Evolutionary conservation across 1,284 basidiomycete species (phyloP), one percentile per base, ranked within the genome.

Genomic region (Phellinidium pouzarii): DNA sequence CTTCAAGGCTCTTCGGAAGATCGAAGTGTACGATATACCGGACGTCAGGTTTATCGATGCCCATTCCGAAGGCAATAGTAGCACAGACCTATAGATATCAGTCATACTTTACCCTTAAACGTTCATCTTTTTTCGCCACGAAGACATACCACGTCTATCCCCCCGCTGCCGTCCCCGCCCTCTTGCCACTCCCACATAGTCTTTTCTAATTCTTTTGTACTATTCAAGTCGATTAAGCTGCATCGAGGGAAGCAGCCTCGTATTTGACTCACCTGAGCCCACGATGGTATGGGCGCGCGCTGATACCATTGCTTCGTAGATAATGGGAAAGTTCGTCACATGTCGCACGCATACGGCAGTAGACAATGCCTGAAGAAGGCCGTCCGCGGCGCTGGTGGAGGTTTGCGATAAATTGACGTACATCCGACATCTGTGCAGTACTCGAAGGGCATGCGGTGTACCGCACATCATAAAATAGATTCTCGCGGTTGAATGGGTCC

Each of bases 11-110:
- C 64, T 86, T 89, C 0, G 88, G 87, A 42, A 91, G 66, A 65
- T 94, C 89, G 59, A 78, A 88, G 60, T 90, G 82, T 37, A 91
- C 80, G 45, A 87, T 76, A 60, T 86, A 87, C 74, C 87, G 77
- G 34, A 91, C 87, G 62, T 91, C 82, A 2, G 80, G 69, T 65
- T 92, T 91, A 65, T 94, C 91, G 27, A 94, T 91, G 1, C 91
- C 91, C 73, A 93, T 85, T 1, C 91, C 91, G 61, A 94, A 94
- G 1, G 91, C 91, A 41, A 93, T 82, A 0, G 80, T 82, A 1
- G 80, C 79, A 17, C 79, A 78, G 22, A 78, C 74, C 66, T 77
- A 59, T 40, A 67, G n/a, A n/a, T n/a, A n/a, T n/a, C n/a, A n/a
- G 62, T 2, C 68, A 53, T 17, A 52, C 14, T 17, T n/a, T 40